A percentile compares a stretch with the other conserved stretches of the same genome.
These are phyloP conservation scores for Euphorbia lathyris DNA, from an alignment of 345 rosid genomes.

Conservation along the genomic window DNA sequence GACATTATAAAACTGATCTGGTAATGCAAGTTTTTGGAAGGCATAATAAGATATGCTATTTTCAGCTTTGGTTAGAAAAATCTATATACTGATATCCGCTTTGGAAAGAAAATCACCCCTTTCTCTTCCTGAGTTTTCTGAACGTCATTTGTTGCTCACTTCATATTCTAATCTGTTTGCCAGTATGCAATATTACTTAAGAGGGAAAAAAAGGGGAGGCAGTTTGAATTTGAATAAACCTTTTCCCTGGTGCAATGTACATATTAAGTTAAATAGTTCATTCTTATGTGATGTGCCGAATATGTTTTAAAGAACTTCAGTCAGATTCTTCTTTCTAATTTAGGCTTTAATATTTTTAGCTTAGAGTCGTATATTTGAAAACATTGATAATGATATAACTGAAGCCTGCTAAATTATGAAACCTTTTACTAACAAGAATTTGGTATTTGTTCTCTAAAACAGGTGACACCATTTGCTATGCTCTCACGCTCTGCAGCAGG, in stretches of 20 bases:
- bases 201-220: neutral
- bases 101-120: neutral
- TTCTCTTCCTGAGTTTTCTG: neutral
- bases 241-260: neutral
- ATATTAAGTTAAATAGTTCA: too few species aligned
- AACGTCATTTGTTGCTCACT: neutral
- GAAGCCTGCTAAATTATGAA: conserved; percentile 1
- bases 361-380: neutral
- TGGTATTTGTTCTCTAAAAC: conserved; percentile 15
- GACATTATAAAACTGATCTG: neutral
- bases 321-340: conserved; percentile 1
- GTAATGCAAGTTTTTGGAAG: neutral
- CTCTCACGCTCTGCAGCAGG: conserved; percentile 92
- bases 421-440: neutral
- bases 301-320: neutral
- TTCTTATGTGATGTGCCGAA: neutral
- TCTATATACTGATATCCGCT: neutral
- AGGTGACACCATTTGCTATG: conserved; percentile 97
- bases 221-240: neutral
- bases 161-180: neutral
- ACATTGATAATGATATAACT: neutral
- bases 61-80: too few species aligned
- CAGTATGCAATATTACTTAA: neutral
- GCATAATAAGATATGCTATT: neutral
- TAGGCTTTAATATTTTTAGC: neutral